These are phyloP conservation scores for Poronia punctata DNA, from an alignment of 495 filamentous ascomycete genomes.

Conservation along the genomic window DNA sequence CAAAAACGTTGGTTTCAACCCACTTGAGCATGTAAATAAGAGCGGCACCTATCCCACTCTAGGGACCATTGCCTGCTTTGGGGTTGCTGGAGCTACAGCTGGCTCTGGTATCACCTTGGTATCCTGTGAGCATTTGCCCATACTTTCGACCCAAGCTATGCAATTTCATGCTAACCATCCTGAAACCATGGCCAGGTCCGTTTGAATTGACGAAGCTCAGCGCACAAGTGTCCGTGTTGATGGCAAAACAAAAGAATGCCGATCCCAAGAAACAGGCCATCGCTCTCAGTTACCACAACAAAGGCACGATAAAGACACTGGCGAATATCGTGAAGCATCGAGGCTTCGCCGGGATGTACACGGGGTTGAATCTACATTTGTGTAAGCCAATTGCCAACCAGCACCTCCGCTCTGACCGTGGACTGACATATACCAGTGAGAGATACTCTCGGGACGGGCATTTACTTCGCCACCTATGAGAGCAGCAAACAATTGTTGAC, in stretches of 20 bases:
- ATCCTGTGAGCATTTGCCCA: conserved; percentile 59
- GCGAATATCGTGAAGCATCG: conserved; percentile 70
- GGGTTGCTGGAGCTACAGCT: conserved; percentile 67
- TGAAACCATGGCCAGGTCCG: conserved; percentile 54
- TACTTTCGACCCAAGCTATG: background rate
- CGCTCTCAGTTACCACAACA: conserved; percentile 65
- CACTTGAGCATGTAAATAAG: conserved; percentile 63
- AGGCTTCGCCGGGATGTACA: conserved; percentile 75
- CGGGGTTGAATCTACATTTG: conserved; percentile 76
- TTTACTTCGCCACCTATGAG: conserved; percentile 92
- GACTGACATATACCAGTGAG: conserved; percentile 45
- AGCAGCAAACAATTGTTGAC: conserved; percentile 78
- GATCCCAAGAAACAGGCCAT: conserved; percentile 47
- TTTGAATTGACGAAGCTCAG: conserved; percentile 93
- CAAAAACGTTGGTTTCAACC: conserved; percentile 57
- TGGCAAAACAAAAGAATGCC: conserved; percentile 59
- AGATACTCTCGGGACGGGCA: conserved; percentile 80
- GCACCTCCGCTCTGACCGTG: background rate
- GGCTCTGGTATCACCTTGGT: conserved; percentile 76
- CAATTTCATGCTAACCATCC: conserved; percentile 4
- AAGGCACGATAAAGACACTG: conserved; percentile 75
- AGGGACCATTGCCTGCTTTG: conserved; percentile 66
- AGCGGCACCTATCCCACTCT: conserved; percentile 62
- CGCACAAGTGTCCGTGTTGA: conserved; percentile 80
- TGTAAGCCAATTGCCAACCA: conserved; percentile 40